Base-by-base conservation (phyloP, 2,329 filamentous ascomycete genomes). In the Phaeophleospora eucalypticola region DNA sequence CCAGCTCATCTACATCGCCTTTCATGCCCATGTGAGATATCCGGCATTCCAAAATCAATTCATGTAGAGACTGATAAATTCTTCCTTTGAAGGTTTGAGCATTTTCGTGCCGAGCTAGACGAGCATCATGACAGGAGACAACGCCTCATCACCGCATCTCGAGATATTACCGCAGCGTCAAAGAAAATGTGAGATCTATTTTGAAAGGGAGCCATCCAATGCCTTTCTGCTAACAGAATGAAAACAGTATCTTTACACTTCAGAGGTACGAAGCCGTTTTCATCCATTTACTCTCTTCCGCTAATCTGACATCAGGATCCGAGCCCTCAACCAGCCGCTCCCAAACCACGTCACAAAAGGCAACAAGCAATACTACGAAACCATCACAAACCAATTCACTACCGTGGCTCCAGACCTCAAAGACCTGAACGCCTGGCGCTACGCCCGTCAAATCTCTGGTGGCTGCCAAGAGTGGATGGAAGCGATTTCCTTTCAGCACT, bases 401-500 rank as follows among this genome's bases (percentile, higher is more conserved):
- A 70, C 75, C 34, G 80, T 96, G 45, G 78, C 82, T 15, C 73
- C 79, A 1, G 91, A 97, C 55, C 74, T 96, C 4, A 78, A 84
- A 57, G 83, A 83, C 33, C 76, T 91, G 59, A 93, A 95, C 67
- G 80, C 86, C 7, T 82, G 87, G 70, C 86, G 93, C 47, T 98
- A 97, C 70, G 78, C 81, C 41, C 76, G 80, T 45, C 82, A 89
- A 43, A 83, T 96, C 54, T 86, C 85, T 17, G 71, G 74, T 37
- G 91, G 89, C 40, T 82, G 95, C 42, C 93, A 98, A 69, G 93
- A 98, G 69, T 93, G 89, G 62, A 86, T 96, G 67, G 93, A 98
- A 71, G 90, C 91, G 0, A 73, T 94, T 20, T 86, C 87, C 0
- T 96, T 98, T 66, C 78, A 85, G 49, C 83, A 95, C 68, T 98